Conservation (phyloP, 345 rosid genomes). For the Erysimum cheiranthoides region DNA sequence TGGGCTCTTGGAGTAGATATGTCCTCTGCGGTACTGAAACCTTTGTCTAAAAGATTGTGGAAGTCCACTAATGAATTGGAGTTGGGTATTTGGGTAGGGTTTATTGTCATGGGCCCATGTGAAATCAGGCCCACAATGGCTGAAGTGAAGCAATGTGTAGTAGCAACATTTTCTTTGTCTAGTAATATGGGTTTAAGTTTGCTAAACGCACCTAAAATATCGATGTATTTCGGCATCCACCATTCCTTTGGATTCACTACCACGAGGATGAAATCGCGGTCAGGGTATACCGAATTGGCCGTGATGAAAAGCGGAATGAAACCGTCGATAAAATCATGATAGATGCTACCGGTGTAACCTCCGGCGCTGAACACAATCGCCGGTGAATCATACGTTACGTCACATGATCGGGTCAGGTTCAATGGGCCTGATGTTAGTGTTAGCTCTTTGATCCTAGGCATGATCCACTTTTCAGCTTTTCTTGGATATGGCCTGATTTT, state of each 20-base stretch:
- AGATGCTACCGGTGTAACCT: conserved; percentile 73
- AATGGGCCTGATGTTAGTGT: conserved; percentile 47
- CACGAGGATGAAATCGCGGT: conserved; percentile 57
- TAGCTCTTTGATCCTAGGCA: conserved; percentile 53
- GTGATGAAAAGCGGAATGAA: conserved; percentile 74
- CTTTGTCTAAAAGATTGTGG: conserved; percentile 48
- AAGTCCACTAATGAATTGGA: conserved; percentile 49
- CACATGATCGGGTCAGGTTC: conserved; percentile 42
- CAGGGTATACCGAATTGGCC: conserved; percentile 43
- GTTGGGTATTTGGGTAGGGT: conserved; percentile 48
- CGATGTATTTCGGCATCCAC: conserved; percentile 63
- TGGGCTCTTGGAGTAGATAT: background rate
- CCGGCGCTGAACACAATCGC: conserved; percentile 65
- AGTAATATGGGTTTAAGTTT: conserved; percentile 53
- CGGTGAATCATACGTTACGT: conserved; percentile 50
- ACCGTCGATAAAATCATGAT: conserved; percentile 71
- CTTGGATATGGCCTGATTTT: conserved; percentile 67
- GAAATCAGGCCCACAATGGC: conserved; percentile 57
- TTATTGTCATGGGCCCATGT: conserved; percentile 55
- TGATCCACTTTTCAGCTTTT: conserved; percentile 51
- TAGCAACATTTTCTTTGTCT: conserved; percentile 48
- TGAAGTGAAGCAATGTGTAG: conserved; percentile 60
- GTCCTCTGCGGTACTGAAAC: conserved; percentile 42
- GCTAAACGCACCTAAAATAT: conserved; percentile 52
- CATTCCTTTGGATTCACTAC: conserved; percentile 51